These are phyloP conservation scores for Penicillium chermesinum DNA, from an alignment of 495 filamentous ascomycete species.

Conservation along the genomic window DNA sequence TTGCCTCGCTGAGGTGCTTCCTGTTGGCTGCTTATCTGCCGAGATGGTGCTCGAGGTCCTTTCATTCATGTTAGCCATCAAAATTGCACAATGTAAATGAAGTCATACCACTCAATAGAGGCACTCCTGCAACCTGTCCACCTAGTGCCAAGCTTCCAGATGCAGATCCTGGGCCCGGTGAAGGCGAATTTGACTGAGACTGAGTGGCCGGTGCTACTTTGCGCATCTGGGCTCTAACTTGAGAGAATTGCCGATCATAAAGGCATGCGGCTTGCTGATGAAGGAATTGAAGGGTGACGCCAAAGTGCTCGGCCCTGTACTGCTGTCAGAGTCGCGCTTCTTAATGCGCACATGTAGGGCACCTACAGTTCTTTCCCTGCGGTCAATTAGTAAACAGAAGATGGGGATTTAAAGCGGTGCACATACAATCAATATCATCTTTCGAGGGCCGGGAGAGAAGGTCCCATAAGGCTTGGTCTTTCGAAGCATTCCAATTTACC, in stretches of 20 bases:
- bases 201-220: conserved; percentile 52
- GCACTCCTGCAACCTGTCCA: conserved; percentile 54
- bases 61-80: neutral
- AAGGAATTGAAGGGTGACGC: conserved; percentile 80
- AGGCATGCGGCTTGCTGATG: conserved; percentile 94
- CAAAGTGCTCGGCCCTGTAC: conserved; percentile 53
- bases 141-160: conserved; percentile 46
- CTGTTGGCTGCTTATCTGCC: conserved; percentile 57
- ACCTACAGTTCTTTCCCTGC: conserved; percentile 75
- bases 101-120: conserved; percentile 50
- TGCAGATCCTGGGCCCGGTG: conserved; percentile 45
- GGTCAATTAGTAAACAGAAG: neutral
- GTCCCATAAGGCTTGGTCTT: conserved; percentile 88
- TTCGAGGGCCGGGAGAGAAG: conserved; percentile 71
- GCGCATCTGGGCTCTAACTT: conserved; percentile 86
- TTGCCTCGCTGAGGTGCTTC: conserved; percentile 52
- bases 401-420: no score
- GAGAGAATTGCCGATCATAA: conserved; percentile 82
- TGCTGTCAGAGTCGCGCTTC: conserved; percentile 3
- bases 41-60: conserved; percentile 53
- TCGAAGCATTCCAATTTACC: conserved; percentile 69
- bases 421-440: conserved; percentile 77
- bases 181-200: conserved; percentile 36
- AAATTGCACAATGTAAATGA: neutral
- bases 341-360: neutral